Evolutionary conservation across 2,329 filamentous ascomycete species (phyloP).

Genomic region (Orbilia javanica): DNA sequence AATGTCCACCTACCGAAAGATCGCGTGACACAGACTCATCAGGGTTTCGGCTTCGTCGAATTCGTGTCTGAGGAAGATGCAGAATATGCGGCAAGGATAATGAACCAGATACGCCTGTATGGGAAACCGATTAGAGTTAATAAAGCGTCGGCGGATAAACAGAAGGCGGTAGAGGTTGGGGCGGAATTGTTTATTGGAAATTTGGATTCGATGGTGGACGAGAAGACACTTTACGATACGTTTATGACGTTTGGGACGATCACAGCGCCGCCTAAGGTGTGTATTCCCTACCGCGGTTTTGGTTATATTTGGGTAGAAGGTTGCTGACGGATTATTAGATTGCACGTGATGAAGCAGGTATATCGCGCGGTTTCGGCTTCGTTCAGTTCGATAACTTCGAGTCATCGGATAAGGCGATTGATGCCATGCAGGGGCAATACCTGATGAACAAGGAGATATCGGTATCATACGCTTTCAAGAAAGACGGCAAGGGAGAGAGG

Average conservation of each 20-base stretch:
- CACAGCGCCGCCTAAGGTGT: constrained; percentile 84
- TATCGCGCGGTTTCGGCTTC: constrained; percentile 96
- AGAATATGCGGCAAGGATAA: constrained; percentile 94
- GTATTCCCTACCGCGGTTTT: constrained; percentile 28
- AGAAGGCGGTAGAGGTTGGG: constrained; percentile 91
- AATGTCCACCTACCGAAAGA: constrained; percentile 99
- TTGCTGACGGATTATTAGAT: constrained; percentile 66
- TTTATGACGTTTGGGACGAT: constrained; percentile 92
- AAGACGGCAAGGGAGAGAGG: constrained; percentile 95
- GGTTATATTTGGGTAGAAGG: background rate
- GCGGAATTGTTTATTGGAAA: constrained; percentile 98
- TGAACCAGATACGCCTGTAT: constrained; percentile 94
- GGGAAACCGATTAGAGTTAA: constrained; percentile 97
- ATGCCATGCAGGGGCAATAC: constrained; percentile 95
- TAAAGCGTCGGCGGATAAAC: constrained; percentile 93
- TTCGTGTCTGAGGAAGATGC: constrained; percentile 96
- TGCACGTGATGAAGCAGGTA: constrained; percentile 86
- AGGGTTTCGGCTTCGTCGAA: constrained; percentile 99
- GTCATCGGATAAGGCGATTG: constrained; percentile 88
- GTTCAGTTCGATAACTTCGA: constrained; percentile 94
- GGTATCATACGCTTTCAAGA: constrained; percentile 99
- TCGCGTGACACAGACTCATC: constrained; percentile 94
- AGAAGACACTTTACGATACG: constrained; percentile 94
- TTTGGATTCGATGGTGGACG: constrained; percentile 91
- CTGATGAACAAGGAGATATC: constrained; percentile 96